phyloP scores from a whole-genome alignment of 768 basidiomycete species.

The Porphyrellus cyaneotinctus region DNA sequence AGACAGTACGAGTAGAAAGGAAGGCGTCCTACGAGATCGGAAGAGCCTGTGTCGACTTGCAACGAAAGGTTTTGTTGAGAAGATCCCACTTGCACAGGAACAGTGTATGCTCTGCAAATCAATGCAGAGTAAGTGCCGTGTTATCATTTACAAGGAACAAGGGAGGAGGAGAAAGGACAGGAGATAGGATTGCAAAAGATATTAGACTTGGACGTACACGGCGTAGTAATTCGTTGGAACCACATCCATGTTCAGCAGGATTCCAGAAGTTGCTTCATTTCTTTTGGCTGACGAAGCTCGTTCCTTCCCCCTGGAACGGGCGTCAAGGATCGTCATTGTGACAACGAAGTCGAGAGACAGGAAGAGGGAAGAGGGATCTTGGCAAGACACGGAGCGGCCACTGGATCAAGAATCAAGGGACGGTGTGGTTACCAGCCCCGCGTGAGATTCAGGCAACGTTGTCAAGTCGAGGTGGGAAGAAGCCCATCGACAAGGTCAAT shows the following conservation, averaged over 20 bases:
- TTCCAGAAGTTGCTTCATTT: constrained; percentile 46
- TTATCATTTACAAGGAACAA: not conserved
- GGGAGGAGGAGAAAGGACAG: not conserved
- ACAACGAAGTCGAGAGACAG: not conserved
- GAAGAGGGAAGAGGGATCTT: not conserved
- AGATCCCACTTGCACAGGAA: constrained; percentile 54
- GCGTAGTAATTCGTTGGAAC: constrained; percentile 52
- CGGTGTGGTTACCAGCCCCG: constrained; percentile 15
- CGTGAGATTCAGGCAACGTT: constrained; percentile 19
- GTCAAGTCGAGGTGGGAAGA: not conserved
- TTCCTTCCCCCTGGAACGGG: constrained; percentile 7
- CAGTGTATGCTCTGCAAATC: constrained; percentile 55
- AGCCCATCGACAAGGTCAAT: constrained; percentile 10
- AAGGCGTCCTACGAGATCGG: constrained; percentile 59
- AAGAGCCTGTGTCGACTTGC: constrained; percentile 80
- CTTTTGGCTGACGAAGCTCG: constrained; percentile 35
- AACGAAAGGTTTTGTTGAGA: constrained; percentile 50
- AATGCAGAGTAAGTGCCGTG: not conserved
- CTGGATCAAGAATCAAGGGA: not conserved
- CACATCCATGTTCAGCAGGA: constrained; percentile 55
- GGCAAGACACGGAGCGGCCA: not conserved
- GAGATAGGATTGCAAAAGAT: not conserved
- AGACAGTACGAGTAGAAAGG: not conserved
- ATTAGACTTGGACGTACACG: constrained; percentile 38
- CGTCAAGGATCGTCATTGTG: constrained; percentile 13